These are phyloP conservation scores for Apostasia ramifera DNA, from an alignment of 106 monocot species.

Conservation along the genomic window DNA sequence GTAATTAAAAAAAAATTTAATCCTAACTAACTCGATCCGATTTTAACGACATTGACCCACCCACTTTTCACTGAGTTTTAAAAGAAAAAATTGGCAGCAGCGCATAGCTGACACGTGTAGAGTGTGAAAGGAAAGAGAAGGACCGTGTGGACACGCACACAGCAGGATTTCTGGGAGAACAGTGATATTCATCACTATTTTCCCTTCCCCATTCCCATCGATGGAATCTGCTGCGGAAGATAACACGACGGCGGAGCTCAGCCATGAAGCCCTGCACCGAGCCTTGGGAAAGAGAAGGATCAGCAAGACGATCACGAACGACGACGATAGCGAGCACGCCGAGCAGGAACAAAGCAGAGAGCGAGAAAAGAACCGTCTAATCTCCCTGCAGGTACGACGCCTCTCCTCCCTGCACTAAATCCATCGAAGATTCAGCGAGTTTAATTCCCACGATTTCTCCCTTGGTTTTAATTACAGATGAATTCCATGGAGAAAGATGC, in stretches of 20 bases:
- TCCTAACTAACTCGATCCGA: too few species aligned
- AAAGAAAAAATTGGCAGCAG: too few species aligned
- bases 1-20: too few species aligned
- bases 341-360: background rate
- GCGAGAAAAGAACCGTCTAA: constrained; percentile 22
- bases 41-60: too few species aligned
- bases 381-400: constrained; percentile 32
- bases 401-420: background rate
- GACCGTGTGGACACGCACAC: too few species aligned
- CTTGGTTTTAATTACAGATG: constrained; percentile 9
- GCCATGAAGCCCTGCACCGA: constrained; percentile 20
- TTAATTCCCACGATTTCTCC: background rate
- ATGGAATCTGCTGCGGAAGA: constrained; percentile 4
- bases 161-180: too few species aligned
- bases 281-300: constrained; percentile 25
- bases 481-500: constrained; percentile 14
- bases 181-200: background rate
- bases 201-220: background rate
- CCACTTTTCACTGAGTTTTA: too few species aligned
- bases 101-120: too few species aligned
- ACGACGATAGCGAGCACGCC: too few species aligned
- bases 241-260: constrained; percentile 19
- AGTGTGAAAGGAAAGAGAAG: too few species aligned
- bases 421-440: background rate
- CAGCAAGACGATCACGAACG: background rate